Evolutionary conservation across 345 rosid genomes (phyloP), one percentile per base, ranked within the genome.

Genomic region (Aurinia saxatilis): DNA sequence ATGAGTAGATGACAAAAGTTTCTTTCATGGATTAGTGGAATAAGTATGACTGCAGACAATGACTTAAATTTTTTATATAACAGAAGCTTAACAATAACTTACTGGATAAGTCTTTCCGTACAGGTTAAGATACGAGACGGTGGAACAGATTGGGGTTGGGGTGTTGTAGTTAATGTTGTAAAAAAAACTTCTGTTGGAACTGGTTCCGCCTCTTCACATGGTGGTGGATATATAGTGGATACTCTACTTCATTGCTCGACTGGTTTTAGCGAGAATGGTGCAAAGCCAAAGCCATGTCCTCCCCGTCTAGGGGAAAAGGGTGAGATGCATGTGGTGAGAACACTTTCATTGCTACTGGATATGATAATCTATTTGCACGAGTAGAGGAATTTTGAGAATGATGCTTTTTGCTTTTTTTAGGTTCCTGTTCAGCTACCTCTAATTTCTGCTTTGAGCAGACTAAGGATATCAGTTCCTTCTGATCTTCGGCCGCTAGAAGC

Each of bases 111-210:
- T 66, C 46, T 68, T 74, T 64, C 46, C 73, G 47, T 75, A 63
- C 84, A 93, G 99, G 75, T 93, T 76, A 90, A 80, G 72, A 82
- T 93, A 62, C 83, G 95, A 74, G 97, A 90, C 86, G 96, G 96
- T 63, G 91, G 92, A 63, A 87, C 82, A 29, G 97, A 90, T 56
- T 93, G 99, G 99, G 99, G 99, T 16, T 93, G 97, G 99, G 97
- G 96, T 66, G 95, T 93, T 70, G 99, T 84, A 47, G 95, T 93
- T 29, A 90, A 87, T 84, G 96, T 90, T 62, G 82, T 93, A 5
- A 93, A 87, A 73, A 87, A 81, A 66, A 67, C 90, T 31, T 76
- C 88, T 14, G 67, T 80, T 63, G 76, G 76, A 65, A 51, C 60
- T 44, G 83, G 83, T 49, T 53, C 85, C 1, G 47, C 79, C 67